These are phyloP conservation scores for Colletotrichum melonis DNA, from an alignment of 2,329 filamentous ascomycete species.

Conservation along the genomic window DNA sequence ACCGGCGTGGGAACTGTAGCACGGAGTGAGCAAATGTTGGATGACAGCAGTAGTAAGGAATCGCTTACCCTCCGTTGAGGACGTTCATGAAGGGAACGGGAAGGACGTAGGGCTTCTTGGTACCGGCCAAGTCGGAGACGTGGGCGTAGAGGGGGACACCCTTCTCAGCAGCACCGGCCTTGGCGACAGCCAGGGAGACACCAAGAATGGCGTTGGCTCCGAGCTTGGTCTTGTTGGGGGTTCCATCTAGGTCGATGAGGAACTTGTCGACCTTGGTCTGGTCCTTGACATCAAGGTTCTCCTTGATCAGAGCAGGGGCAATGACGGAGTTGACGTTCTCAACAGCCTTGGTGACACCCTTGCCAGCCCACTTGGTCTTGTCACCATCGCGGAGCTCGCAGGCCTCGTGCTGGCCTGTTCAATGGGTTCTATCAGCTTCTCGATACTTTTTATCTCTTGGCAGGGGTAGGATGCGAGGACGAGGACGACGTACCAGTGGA, in stretches of 20 bases:
- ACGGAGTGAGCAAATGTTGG: neutral
- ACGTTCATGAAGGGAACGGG: constrained; percentile 96
- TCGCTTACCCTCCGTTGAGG: constrained; percentile 76
- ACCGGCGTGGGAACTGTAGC: constrained; percentile 86
- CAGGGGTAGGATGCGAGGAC: constrained; percentile 20
- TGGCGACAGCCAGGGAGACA: constrained; percentile 86
- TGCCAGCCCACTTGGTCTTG: constrained; percentile 87
- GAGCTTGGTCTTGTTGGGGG: constrained; percentile 86
- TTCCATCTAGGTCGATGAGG: constrained; percentile 87
- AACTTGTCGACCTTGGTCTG: constrained; percentile 87
- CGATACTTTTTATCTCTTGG: constrained; percentile 38
- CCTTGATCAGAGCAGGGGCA: constrained; percentile 84
- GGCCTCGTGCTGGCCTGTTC: constrained; percentile 85
- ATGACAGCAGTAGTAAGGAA: neutral
- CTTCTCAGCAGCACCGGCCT: constrained; percentile 91
- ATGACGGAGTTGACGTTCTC: constrained; percentile 87
- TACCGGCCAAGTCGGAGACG: constrained; percentile 87
- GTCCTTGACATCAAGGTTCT: constrained; percentile 86
- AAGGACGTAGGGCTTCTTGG: constrained; percentile 91
- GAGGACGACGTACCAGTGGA: constrained; percentile 77
- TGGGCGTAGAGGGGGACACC: constrained; percentile 88
- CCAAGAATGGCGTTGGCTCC: constrained; percentile 91
- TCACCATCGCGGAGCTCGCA: constrained; percentile 92
- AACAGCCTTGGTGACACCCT: constrained; percentile 89
- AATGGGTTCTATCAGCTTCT: constrained; percentile 41